A percentile compares a stretch with the other conserved stretches of the same genome.
phyloP scores from a whole-genome alignment of 352 stramenopile genomes.

The Nothophytophthora sp. region DNA sequence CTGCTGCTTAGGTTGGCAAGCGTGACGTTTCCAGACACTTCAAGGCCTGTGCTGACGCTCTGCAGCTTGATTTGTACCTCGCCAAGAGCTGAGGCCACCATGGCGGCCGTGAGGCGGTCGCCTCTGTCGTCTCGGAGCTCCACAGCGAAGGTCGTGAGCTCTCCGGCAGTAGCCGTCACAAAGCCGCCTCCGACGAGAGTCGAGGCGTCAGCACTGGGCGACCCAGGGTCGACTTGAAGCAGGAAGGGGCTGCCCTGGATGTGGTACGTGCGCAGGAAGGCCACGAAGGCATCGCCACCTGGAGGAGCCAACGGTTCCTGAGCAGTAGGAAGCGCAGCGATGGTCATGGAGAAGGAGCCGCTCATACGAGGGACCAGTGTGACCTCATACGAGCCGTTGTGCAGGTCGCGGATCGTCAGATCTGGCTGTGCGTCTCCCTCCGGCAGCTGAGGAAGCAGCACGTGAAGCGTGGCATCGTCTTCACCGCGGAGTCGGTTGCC shows the following conservation, averaged over 20 bases:
- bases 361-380: conserved; percentile 32
- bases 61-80: conserved; percentile 12
- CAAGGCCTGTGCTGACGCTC: conserved; percentile 3
- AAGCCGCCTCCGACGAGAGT: conserved; percentile 39
- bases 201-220: conserved; percentile 22
- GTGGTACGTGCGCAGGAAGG: conserved; percentile 36
- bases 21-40: conserved; percentile 3
- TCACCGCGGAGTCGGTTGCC: conserved; percentile 35
- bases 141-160: conserved; percentile 29
- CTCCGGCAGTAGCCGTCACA: conserved; percentile 34
- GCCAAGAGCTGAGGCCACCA: conserved; percentile 3
- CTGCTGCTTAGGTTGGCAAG: no score
- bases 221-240: conserved; percentile 42
- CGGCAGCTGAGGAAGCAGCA: conserved; percentile 37
- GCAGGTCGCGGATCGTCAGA: conserved; percentile 31
- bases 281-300: conserved; percentile 18
- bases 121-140: conserved; percentile 41
- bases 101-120: conserved; percentile 23
- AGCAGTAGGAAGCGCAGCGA: conserved; percentile 34
- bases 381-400: conserved; percentile 45
- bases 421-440: conserved; percentile 5
- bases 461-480: conserved; percentile 36
- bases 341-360: conserved; percentile 39
- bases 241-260: conserved; percentile 49
- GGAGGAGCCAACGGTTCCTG: conserved; percentile 14